These are phyloP conservation scores for Penicillium brasilianum DNA, from an alignment of 2,329 filamentous ascomycete genomes.

Conservation along the genomic window DNA sequence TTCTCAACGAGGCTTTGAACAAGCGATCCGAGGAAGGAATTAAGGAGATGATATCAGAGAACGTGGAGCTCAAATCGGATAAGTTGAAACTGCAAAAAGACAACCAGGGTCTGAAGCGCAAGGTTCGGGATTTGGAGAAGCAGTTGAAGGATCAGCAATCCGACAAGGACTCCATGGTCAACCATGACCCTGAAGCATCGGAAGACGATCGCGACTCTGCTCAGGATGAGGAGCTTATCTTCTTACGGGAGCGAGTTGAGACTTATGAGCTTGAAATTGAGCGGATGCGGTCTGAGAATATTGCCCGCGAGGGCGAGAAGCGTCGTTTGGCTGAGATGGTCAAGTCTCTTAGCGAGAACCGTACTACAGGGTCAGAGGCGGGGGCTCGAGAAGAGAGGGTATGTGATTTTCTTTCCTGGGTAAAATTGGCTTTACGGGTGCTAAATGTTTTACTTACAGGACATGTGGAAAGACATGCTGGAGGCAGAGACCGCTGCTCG, in stretches of 20 bases:
- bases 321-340: constrained; percentile 83
- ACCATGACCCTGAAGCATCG: constrained; percentile 48
- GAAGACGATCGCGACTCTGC: constrained; percentile 53
- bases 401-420: constrained; percentile 28
- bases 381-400: constrained; percentile 55
- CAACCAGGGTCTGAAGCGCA: constrained; percentile 79
- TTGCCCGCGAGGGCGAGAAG: constrained; percentile 83
- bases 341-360: constrained; percentile 63
- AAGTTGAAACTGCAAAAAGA: constrained; percentile 89
- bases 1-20: constrained; percentile 89
- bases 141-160: constrained; percentile 65
- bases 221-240: constrained; percentile 84
- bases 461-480: constrained; percentile 93
- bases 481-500: constrained; percentile 88
- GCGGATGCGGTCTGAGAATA: constrained; percentile 74
- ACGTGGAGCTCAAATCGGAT: constrained; percentile 91
- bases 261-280: constrained; percentile 84
- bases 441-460: constrained; percentile 48
- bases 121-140: constrained; percentile 85
- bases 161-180: constrained; percentile 51
- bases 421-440: background rate
- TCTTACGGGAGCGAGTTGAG: constrained; percentile 82
- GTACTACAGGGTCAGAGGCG: constrained; percentile 55
- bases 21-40: constrained; percentile 94
- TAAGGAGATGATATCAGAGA: constrained; percentile 97